phyloP scores from a whole-genome alignment of 1,284 basidiomycete species.

The Microstroma glucosiphilum region DNA sequence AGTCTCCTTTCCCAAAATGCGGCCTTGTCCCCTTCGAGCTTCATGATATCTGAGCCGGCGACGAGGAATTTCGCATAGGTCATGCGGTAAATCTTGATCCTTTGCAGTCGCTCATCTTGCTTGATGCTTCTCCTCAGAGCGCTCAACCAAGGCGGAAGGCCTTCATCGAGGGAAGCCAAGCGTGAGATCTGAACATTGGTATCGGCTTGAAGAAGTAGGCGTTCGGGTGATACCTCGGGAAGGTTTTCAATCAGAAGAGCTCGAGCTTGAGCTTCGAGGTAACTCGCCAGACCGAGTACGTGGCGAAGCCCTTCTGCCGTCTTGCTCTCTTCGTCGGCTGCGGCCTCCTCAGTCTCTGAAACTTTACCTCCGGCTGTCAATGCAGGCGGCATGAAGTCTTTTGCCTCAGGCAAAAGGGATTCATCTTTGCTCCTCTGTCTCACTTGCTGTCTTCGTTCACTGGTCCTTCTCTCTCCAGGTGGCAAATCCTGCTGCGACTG shows the following conservation, averaged over 20 bases:
- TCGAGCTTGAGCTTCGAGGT: slow-evolving; percentile 23
- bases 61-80: slow-evolving; percentile 52
- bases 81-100: slow-evolving; percentile 41
- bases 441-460: not conserved
- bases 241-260: slow-evolving; percentile 20
- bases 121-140: slow-evolving; percentile 8
- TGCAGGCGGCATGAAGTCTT: too few species aligned
- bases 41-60: slow-evolving; percentile 47
- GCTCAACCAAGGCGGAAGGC: slow-evolving; percentile 3
- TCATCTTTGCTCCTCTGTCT: slow-evolving; percentile 3
- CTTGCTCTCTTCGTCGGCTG: slow-evolving; percentile 13
- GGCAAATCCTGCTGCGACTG: too few species aligned
- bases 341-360: not conserved
- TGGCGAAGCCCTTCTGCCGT: slow-evolving; percentile 6
- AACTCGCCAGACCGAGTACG: slow-evolving; percentile 17
- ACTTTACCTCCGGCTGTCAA: too few species aligned
- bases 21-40: slow-evolving; percentile 49
- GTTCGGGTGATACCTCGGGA: slow-evolving; percentile 22
- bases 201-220: slow-evolving; percentile 37
- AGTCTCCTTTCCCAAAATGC: slow-evolving; percentile 22
- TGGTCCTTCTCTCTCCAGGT: not conserved
- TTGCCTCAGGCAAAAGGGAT: too few species aligned
- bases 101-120: slow-evolving; percentile 12
- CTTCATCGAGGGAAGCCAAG: slow-evolving; percentile 19
- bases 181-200: slow-evolving; percentile 37